Percentiles rank a stretch among this genome's conserved stretches.
Evolutionary conservation across 495 filamentous ascomycete genomes (phyloP).

Genomic region (Bacidia rubella): DNA sequence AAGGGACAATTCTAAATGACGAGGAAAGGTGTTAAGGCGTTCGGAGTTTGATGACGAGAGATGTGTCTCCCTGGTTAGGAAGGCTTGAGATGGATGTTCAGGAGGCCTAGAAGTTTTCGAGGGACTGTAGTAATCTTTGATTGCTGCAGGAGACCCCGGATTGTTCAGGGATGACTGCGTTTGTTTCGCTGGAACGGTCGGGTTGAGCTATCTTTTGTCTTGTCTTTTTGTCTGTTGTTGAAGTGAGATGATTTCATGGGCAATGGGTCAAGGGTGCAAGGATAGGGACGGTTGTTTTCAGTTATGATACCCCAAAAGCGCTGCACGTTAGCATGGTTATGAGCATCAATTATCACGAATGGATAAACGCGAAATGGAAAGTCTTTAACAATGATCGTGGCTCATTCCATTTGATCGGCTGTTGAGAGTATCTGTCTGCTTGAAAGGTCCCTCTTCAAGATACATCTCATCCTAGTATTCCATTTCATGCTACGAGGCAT

Average conservation of each 20-base stretch:
- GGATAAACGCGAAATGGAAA: too few species aligned
- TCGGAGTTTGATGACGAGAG: neutral
- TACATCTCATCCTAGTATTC: too few species aligned
- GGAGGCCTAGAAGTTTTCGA: neutral
- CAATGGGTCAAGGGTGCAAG: too few species aligned
- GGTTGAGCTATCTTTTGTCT: neutral
- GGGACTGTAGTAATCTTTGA: neutral
- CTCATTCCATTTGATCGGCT: too few species aligned
- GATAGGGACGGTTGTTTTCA: too few species aligned
- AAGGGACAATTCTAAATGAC: constrained; percentile 4
- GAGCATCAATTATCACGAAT: neutral
- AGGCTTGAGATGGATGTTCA: neutral
- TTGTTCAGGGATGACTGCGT: neutral
- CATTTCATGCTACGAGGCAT: neutral
- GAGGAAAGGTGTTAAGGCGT: neutral
- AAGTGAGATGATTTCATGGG: too few species aligned
- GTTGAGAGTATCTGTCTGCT: too few species aligned
- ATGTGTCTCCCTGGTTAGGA: neutral
- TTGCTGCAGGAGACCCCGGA: neutral
- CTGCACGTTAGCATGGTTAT: neutral
- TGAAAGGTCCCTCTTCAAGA: too few species aligned
- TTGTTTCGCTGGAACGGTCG: neutral
- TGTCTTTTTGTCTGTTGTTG: neutral
- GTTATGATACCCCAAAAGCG: neutral
- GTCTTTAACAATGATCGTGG: too few species aligned